Evolutionary conservation across 1,284 basidiomycete genomes (phyloP).

Genomic region (Trametes polyzona): DNA sequence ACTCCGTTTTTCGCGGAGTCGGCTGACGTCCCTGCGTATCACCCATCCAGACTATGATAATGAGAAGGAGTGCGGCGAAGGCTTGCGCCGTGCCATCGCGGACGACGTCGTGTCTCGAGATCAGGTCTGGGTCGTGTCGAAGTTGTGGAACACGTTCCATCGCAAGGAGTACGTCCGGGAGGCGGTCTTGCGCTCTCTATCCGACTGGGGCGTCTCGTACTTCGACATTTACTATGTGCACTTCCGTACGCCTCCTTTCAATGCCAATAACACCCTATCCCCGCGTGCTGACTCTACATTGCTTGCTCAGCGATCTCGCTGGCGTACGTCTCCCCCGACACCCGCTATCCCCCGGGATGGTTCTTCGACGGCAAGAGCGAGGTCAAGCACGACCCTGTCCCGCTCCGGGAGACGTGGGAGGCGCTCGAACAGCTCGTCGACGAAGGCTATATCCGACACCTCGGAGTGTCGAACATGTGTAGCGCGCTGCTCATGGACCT

Average conservation of each 20-base stretch:
- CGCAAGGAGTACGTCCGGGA: constrained; percentile 29
- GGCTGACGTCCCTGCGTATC: neutral
- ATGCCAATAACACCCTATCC: neutral
- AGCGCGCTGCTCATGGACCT: constrained; percentile 32
- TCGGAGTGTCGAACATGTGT: constrained; percentile 33
- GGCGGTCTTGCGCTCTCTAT: constrained; percentile 28
- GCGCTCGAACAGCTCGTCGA: constrained; percentile 33
- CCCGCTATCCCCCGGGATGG: constrained; percentile 34
- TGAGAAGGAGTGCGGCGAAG: constrained; percentile 44
- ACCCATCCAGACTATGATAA: constrained; percentile 40
- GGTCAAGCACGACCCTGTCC: constrained; percentile 28
- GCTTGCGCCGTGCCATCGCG: constrained; percentile 41
- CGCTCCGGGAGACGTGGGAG: constrained; percentile 32
- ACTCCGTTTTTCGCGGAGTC: neutral
- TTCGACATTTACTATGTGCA: constrained; percentile 33
- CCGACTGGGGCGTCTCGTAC: constrained; percentile 34
- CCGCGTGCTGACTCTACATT: neutral
- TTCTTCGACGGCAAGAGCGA: constrained; percentile 30
- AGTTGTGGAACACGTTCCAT: constrained; percentile 36
- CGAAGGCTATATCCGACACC: constrained; percentile 28
- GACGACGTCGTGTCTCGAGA: constrained; percentile 45
- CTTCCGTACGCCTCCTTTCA: constrained; percentile 27
- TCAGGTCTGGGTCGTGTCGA: constrained; percentile 40
- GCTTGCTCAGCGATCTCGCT: constrained; percentile 27
- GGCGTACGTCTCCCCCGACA: constrained; percentile 27